phyloP scores from a whole-genome alignment of 306 rosid species.

The Prunus campanulata region DNA sequence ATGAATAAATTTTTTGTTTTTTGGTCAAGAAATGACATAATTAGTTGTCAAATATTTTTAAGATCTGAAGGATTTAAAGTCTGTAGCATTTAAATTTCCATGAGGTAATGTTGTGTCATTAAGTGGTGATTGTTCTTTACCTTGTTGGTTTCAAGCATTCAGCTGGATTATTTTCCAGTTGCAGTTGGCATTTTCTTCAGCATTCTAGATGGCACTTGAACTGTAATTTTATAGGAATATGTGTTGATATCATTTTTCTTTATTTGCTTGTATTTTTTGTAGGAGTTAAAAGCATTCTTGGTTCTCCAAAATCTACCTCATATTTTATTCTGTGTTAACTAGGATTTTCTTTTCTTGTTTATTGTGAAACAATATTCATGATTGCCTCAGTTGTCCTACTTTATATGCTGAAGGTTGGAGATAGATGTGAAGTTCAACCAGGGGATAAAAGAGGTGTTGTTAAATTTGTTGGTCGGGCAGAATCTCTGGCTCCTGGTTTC shows the following conservation, averaged over 20 bases:
- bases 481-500: constrained; percentile 80
- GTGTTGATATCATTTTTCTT: neutral
- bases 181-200: neutral
- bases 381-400: neutral
- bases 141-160: neutral
- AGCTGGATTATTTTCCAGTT: neutral
- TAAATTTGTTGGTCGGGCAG: constrained; percentile 76
- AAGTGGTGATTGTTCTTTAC: neutral
- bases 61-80: neutral
- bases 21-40: no score
- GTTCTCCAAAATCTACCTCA: neutral
- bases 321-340: neutral
- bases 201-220: neutral
- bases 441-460: constrained; percentile 77
- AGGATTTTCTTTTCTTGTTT: neutral
- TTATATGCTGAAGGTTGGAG: constrained; percentile 61
- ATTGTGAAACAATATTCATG: neutral
- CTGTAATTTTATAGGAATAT: neutral
- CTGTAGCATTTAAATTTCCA: neutral
- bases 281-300: neutral
- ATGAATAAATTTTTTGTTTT: no score
- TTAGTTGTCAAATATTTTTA: neutral
- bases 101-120: neutral
- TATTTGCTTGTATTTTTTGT: neutral
- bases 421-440: constrained; percentile 91